Percentiles rank a stretch among this genome's conserved stretches.
Evolutionary conservation across 305 asterid species (phyloP).

Genomic region (Ilex paraguariensis): DNA sequence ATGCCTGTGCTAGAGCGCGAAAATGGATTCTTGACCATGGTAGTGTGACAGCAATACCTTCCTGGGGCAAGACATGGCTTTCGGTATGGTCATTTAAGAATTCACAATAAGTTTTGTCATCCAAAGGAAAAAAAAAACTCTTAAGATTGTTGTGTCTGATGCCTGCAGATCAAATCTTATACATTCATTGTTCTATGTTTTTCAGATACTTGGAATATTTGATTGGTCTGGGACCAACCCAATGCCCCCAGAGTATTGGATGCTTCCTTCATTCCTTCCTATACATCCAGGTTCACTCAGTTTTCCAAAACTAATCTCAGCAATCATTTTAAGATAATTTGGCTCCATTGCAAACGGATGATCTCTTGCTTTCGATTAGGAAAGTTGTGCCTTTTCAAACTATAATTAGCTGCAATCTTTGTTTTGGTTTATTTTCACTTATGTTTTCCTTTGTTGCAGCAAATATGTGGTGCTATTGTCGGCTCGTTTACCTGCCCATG

Average conservation of each 20-base stretch:
- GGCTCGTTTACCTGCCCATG: slow-evolving; percentile 96
- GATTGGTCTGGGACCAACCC: slow-evolving; percentile 41
- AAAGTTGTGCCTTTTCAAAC: no score
- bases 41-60: slow-evolving; percentile 10
- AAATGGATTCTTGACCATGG: slow-evolving; percentile 30
- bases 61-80: slow-evolving; percentile 22
- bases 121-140: no score
- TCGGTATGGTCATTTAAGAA: not conserved
- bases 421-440: no score
- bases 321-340: no score
- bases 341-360: not conserved
- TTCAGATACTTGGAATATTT: slow-evolving; percentile 29
- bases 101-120: no score
- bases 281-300: slow-evolving; percentile 73
- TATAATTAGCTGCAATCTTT: no score
- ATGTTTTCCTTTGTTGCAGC: slow-evolving; percentile 36
- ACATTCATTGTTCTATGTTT: no score
- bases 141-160: no score
- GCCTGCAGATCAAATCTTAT: no score
- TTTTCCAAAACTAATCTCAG: not conserved
- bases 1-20: slow-evolving; percentile 68
- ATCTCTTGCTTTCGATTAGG: not conserved
- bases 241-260: slow-evolving; percentile 95
- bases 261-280: slow-evolving; percentile 85
- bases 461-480: slow-evolving; percentile 88